phyloP scores from a whole-genome alignment of 306 rosid species.

The Ochetophila trinervis region DNA sequence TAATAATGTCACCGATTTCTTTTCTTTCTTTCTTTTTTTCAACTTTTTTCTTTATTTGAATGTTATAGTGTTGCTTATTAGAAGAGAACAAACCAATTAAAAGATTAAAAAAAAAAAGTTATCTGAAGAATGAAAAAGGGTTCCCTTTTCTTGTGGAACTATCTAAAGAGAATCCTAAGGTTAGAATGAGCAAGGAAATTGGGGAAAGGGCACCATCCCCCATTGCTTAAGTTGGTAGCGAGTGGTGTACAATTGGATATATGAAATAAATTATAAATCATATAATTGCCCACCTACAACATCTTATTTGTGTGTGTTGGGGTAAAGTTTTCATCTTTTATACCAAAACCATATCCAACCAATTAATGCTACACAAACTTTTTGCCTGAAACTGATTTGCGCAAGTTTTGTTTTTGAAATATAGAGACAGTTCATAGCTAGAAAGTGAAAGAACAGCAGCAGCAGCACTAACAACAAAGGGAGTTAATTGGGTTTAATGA shows the following conservation, averaged over 20 bases:
- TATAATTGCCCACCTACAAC: conserved; percentile 32
- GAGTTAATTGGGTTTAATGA: no score
- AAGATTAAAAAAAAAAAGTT: conserved; percentile 28
- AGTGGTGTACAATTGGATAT: not conserved
- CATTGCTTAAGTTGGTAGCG: conserved; percentile 25
- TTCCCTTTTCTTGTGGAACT: conserved; percentile 19
- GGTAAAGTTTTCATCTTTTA: no score
- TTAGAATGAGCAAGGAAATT: not conserved
- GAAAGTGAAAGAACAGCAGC: no score
- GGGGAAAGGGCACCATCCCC: not conserved
- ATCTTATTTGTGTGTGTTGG: conserved; percentile 7
- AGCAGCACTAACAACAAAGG: no score
- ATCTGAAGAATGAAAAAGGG: not conserved
- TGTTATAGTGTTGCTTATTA: conserved; percentile 6
- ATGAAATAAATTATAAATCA: not conserved
- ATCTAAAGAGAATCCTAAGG: conserved; percentile 30
- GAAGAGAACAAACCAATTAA: conserved; percentile 31
- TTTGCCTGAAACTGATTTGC: no score
- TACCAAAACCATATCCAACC: not conserved
- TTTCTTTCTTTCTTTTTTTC: no score
- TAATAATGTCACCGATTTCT: no score
- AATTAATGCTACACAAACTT: no score
- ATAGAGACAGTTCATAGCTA: no score
- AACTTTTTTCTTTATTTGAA: conserved; percentile 25
- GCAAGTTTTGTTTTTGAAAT: no score